Percentiles rank a stretch among this genome's conserved stretches.
Conservation (phyloP, 176 grass and related monocot genomes). For the Phyllostachys edulis region DNA sequence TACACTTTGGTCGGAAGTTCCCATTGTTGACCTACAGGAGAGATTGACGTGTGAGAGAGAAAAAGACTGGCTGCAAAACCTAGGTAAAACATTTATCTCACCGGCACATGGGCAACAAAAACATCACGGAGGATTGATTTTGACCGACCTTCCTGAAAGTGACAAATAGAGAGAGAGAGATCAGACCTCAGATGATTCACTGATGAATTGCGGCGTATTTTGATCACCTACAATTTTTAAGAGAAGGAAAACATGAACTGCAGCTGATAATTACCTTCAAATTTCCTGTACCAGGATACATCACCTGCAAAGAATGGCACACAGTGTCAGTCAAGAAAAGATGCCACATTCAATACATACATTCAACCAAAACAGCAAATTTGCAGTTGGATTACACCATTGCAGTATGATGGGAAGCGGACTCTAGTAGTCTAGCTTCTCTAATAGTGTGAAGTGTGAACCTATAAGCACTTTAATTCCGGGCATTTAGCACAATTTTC, state of each 20-base stretch:
- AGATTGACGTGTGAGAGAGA: neutral
- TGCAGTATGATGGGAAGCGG: neutral
- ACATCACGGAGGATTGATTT: slow-evolving; percentile 70
- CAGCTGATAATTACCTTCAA: slow-evolving; percentile 56
- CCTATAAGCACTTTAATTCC: neutral
- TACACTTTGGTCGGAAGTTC: slow-evolving; percentile 78
- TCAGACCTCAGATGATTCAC: neutral
- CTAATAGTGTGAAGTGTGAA: neutral
- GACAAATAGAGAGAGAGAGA: neutral
- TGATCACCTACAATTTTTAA: neutral
- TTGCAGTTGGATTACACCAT: neutral
- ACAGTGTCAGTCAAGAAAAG: neutral
- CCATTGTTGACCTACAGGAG: slow-evolving; percentile 52
- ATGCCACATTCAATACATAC: neutral
- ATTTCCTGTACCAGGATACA: slow-evolving; percentile 50
- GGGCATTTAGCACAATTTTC: neutral
- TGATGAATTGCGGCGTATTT: slow-evolving; percentile 6
- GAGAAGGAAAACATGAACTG: neutral
- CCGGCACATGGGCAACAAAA: slow-evolving; percentile 94
- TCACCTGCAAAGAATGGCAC: slow-evolving; percentile 48
- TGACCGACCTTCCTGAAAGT: slow-evolving; percentile 61
- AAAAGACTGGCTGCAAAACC: slow-evolving; percentile 24
- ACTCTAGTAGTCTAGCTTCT: too few species aligned
- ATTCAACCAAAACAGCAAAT: slow-evolving; percentile 30
- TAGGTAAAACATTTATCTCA: slow-evolving; percentile 46